phyloP scores from a whole-genome alignment of 345 rosid species.

The Sapria himalayana region DNA sequence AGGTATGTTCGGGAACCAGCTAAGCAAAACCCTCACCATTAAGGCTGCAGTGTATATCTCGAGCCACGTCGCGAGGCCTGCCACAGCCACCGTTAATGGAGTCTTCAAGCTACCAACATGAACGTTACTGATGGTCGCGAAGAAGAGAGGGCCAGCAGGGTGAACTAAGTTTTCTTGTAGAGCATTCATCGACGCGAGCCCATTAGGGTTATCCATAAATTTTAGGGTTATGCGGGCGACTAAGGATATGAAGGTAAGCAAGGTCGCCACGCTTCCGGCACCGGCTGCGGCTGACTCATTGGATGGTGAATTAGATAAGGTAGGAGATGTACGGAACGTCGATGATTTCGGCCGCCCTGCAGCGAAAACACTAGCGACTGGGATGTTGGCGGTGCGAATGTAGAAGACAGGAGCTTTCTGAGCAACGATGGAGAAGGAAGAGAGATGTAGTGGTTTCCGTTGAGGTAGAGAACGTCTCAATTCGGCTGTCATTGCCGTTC shows the following conservation, averaged over 20 bases:
- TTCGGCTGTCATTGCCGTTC: too few species aligned
- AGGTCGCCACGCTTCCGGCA: slow-evolving; percentile 4
- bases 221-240: slow-evolving; percentile 9
- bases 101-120: slow-evolving; percentile 39
- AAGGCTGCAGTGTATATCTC: slow-evolving; percentile 74
- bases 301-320: neutral
- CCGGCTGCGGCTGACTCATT: slow-evolving; percentile 10
- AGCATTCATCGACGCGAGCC: slow-evolving; percentile 12
- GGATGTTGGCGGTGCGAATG: neutral
- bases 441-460: too few species aligned
- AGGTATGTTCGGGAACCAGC: slow-evolving; percentile 90
- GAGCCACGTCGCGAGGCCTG: slow-evolving; percentile 71
- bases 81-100: slow-evolving; percentile 67
- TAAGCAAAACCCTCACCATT: slow-evolving; percentile 79
- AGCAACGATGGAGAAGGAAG: too few species aligned
- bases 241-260: slow-evolving; percentile 4
- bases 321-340: too few species aligned
- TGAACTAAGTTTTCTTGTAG: slow-evolving; percentile 10
- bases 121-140: slow-evolving; percentile 34
- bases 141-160: slow-evolving; percentile 32
- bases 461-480: too few species aligned
- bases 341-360: too few species aligned
- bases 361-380: slow-evolving; percentile 3
- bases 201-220: slow-evolving; percentile 11
- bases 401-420: too few species aligned